Percentiles rank a stretch among this genome's conserved stretches.
phyloP scores from a whole-genome alignment of 306 rosid genomes.

The Senna siamea region DNA sequence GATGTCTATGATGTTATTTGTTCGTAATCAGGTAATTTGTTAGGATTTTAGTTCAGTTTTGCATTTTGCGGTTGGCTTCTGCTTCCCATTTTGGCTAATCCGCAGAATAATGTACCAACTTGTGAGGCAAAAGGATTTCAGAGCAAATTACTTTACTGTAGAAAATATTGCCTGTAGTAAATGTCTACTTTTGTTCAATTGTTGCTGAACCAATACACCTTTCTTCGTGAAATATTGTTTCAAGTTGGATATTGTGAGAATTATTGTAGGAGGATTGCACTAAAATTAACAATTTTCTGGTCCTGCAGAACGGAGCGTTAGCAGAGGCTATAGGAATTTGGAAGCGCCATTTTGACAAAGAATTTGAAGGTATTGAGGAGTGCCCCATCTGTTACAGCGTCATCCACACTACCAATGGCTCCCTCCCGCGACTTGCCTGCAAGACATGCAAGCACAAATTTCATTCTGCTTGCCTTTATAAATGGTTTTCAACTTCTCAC shows the following conservation, averaged over 20 bases:
- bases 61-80: constrained; percentile 24
- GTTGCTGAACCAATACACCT: background rate
- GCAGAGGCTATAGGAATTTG: constrained; percentile 94
- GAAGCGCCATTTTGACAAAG: constrained; percentile 95
- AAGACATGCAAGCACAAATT: constrained; percentile 98
- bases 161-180: constrained; percentile 14
- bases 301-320: constrained; percentile 90
- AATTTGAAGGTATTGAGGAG: constrained; percentile 98
- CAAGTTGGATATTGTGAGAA: constrained; percentile 22
- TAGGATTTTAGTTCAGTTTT: constrained; percentile 26
- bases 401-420: constrained; percentile 86
- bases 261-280: constrained; percentile 2
- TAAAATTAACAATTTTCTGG: constrained; percentile 26
- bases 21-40: constrained; percentile 85
- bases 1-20: constrained; percentile 89
- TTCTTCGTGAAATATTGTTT: constrained; percentile 9
- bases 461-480: constrained; percentile 92
- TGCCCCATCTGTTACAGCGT: constrained; percentile 97
- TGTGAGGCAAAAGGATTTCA: background rate
- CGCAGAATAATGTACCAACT: background rate
- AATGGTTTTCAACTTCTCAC: constrained; percentile 97
- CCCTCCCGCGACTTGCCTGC: constrained; percentile 96
- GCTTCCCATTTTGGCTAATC: constrained; percentile 24
- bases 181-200: too few species aligned
- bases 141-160: background rate